These are phyloP conservation scores for Curvularia lunata DNA, from an alignment of 2,329 filamentous ascomycete species.

Conservation along the genomic window DNA sequence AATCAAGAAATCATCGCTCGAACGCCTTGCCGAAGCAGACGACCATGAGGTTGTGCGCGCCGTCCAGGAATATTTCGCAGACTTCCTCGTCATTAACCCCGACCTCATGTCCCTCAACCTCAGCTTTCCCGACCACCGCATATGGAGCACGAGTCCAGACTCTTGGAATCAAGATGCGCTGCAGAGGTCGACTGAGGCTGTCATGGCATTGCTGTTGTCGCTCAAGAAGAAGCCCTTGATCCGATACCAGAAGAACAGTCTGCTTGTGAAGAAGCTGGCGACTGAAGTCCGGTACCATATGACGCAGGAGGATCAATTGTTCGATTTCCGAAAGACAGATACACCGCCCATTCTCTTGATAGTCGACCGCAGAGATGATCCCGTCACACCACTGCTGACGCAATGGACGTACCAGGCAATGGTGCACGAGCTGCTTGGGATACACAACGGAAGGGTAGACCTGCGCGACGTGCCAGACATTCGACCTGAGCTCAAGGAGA, in stretches of 20 bases:
- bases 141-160: slow-evolving; percentile 84
- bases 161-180: slow-evolving; percentile 90
- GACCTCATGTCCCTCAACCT: slow-evolving; percentile 86
- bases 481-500: slow-evolving; percentile 86
- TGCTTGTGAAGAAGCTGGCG: slow-evolving; percentile 89
- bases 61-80: slow-evolving; percentile 95
- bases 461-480: slow-evolving; percentile 83
- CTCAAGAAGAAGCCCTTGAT: slow-evolving; percentile 97
- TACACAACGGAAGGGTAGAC: slow-evolving; percentile 93
- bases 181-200: slow-evolving; percentile 83
- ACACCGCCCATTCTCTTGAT: slow-evolving; percentile 92
- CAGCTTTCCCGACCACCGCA: slow-evolving; percentile 71
- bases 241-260: slow-evolving; percentile 88
- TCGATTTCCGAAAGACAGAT: slow-evolving; percentile 94
- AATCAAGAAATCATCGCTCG: slow-evolving; percentile 92
- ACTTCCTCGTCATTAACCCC: slow-evolving; percentile 93
- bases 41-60: slow-evolving; percentile 95
- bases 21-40: slow-evolving; percentile 92
- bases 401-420: slow-evolving; percentile 99
- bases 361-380: slow-evolving; percentile 90
- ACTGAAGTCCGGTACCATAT: slow-evolving; percentile 91
- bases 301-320: slow-evolving; percentile 93
- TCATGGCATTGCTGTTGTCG: slow-evolving; percentile 82
- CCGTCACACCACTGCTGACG: slow-evolving; percentile 89
- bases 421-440: slow-evolving; percentile 95